Evolutionary conservation across 345 rosid genomes (phyloP).

Genomic region (Syzygium aromaticum): DNA sequence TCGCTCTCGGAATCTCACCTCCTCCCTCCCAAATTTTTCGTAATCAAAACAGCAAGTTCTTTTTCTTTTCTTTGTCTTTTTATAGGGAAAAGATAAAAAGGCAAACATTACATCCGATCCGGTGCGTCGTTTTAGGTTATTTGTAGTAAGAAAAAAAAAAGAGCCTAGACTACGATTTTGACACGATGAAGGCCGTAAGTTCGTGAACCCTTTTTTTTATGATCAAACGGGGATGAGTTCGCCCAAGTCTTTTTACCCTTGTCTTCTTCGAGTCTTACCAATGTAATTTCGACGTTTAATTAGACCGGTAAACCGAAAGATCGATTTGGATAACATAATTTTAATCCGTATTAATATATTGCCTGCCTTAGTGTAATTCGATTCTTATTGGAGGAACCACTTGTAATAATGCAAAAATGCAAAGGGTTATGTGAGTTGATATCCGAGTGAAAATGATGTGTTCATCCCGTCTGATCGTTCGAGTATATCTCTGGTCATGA

Average conservation of each 20-base stretch:
- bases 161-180: neutral
- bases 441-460: neutral
- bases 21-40: too few relatives aligned
- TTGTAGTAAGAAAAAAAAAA: neutral
- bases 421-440: neutral
- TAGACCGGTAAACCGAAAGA: accelerated
- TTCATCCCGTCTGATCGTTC: neutral
- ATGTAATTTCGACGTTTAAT: accelerated
- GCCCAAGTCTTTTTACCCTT: accelerated
- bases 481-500: neutral
- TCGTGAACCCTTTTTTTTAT: neutral
- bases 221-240: accelerated
- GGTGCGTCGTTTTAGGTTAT: neutral
- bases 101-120: too few relatives aligned
- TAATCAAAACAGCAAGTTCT: too few relatives aligned
- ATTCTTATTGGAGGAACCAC: accelerated
- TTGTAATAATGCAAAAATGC: neutral
- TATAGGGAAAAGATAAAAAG: too few relatives aligned
- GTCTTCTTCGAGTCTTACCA: neutral
- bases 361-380: neutral
- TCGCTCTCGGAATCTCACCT: too few relatives aligned
- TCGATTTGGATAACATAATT: neutral
- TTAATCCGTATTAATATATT: neutral
- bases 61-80: too few relatives aligned
- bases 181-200: accelerated